These are phyloP conservation scores for Cenchrus americanus DNA, from an alignment of 176 grass and related monocot species.

Conservation along the genomic window DNA sequence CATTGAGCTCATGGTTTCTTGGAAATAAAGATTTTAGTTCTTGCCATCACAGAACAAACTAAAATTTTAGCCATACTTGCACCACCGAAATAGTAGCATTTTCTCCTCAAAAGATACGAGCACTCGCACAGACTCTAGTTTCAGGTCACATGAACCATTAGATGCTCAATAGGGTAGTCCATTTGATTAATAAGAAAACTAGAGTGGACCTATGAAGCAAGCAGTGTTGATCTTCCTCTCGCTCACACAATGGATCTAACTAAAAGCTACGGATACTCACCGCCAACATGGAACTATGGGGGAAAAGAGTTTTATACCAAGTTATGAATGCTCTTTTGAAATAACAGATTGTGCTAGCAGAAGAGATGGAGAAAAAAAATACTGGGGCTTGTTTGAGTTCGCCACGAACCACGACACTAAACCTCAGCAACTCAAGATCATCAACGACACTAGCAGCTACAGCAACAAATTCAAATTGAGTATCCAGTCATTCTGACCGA, in stretches of 20 bases:
- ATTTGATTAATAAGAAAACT: background rate
- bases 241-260: background rate
- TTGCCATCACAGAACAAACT: background rate
- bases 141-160: constrained; percentile 6
- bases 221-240: background rate
- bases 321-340: background rate
- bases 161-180: background rate
- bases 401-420: background rate
- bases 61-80: background rate
- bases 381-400: constrained; percentile 4
- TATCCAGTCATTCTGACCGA: background rate
- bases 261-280: background rate
- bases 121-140: background rate
- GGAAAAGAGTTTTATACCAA: background rate
- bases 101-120: background rate
- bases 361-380: background rate
- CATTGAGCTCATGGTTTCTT: too few relatives aligned
- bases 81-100: background rate
- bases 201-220: background rate
- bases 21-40: too few relatives aligned
- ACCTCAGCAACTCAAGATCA: background rate
- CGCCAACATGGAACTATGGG: background rate
- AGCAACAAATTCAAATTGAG: background rate
- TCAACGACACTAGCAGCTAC: constrained; percentile 1
- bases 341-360: background rate